These are phyloP conservation scores for Saccharum hybrid DNA, from an alignment of 202 grass and related monocot genomes.

Conservation along the genomic window DNA sequence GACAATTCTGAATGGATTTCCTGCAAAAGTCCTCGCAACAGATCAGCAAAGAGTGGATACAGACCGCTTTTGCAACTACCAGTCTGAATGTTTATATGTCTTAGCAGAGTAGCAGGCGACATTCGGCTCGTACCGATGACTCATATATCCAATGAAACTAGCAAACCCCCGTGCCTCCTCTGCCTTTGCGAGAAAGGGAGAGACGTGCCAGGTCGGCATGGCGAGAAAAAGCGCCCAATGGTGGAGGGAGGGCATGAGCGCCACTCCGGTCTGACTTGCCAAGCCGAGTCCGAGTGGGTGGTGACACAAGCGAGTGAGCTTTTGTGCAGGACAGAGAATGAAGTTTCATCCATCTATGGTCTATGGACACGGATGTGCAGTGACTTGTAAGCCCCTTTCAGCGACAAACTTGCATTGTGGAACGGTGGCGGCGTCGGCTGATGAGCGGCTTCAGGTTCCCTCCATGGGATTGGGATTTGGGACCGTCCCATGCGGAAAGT, in stretches of 20 bases:
- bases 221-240: slow-evolving; percentile 11
- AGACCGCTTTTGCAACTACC: background rate
- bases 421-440: no score
- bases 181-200: slow-evolving; percentile 25
- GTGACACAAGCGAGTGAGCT: slow-evolving; percentile 39
- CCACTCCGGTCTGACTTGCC: slow-evolving; percentile 40
- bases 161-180: background rate
- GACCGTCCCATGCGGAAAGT: slow-evolving; percentile 22
- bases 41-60: slow-evolving; percentile 15
- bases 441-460: slow-evolving; percentile 19
- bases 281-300: slow-evolving; percentile 47
- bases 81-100: background rate
- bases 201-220: background rate
- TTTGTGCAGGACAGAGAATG: slow-evolving; percentile 40
- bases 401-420: background rate
- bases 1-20: background rate
- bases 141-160: slow-evolving; percentile 13
- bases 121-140: slow-evolving; percentile 37
- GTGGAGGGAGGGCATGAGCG: slow-evolving; percentile 43
- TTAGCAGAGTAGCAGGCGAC: background rate
- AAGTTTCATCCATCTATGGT: background rate
- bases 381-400: slow-evolving; percentile 4
- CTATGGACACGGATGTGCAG: background rate
- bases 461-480: background rate
- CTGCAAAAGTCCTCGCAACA: slow-evolving; percentile 1